Conservation (phyloP, 257 asterid genomes). For the Scutellaria barbata region DNA sequence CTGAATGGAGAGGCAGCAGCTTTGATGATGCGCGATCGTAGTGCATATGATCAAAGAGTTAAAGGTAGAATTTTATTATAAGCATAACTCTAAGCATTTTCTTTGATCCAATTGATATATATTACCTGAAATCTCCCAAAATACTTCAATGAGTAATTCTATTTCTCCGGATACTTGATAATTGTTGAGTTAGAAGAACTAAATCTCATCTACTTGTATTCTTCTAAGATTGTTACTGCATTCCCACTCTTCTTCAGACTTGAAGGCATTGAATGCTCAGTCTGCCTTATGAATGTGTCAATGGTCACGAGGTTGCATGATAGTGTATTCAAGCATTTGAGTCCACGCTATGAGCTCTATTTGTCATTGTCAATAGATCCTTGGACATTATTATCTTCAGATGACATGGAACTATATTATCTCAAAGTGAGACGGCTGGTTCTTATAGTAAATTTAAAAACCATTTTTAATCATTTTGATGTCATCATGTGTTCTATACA, state of each 20-base stretch:
- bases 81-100: slow-evolving; percentile 7
- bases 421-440: neutral
- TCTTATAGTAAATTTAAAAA: neutral
- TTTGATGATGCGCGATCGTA: slow-evolving; percentile 82
- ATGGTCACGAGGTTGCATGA: neutral
- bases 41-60: slow-evolving; percentile 69
- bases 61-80: slow-evolving; percentile 59
- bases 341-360: neutral
- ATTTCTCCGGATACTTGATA: neutral
- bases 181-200: neutral
- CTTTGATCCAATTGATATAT: slow-evolving; percentile 6
- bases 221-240: too few species aligned
- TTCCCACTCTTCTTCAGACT: too few species aligned
- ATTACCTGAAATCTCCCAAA: neutral
- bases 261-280: too few species aligned
- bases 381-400: too few species aligned
- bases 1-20: slow-evolving; percentile 95
- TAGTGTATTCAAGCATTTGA: neutral
- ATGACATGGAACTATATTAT: neutral
- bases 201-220: too few species aligned
- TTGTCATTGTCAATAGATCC: neutral
- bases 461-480: neutral
- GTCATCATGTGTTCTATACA: neutral
- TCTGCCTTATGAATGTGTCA: neutral
- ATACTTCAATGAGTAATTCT: neutral